Conservation (phyloP, 257 asterid species). For the Ocimum tenuiflorum region DNA sequence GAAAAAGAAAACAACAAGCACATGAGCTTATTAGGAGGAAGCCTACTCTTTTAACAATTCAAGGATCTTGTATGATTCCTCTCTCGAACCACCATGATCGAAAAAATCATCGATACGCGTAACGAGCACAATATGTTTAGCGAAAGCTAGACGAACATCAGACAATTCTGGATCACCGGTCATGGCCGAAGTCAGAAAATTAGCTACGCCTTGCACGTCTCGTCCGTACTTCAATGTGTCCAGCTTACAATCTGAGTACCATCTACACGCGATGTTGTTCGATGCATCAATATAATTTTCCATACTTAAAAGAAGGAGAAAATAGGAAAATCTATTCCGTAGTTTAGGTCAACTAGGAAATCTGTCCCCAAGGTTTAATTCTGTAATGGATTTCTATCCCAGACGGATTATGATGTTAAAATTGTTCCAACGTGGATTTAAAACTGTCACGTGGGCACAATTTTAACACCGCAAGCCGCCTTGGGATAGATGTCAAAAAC, state of each 20-base stretch:
- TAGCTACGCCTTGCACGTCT: slow-evolving; percentile 7
- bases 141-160: slow-evolving; percentile 29
- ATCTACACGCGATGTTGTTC: slow-evolving; percentile 14
- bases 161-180: slow-evolving; percentile 27
- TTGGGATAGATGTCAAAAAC: no score
- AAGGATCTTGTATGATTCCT: slow-evolving; percentile 27
- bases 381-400: no score
- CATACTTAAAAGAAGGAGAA: background rate
- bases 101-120: slow-evolving; percentile 39
- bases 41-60: slow-evolving; percentile 26
- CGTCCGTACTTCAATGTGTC: slow-evolving; percentile 23
- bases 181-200: slow-evolving; percentile 25
- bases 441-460: no score
- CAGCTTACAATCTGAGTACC: slow-evolving; percentile 33
- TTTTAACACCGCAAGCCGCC: no score
- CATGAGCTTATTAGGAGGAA: background rate
- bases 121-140: slow-evolving; percentile 22
- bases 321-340: no score
- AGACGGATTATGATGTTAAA: no score
- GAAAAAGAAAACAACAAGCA: background rate
- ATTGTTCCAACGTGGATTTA: no score
- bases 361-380: no score
- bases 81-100: slow-evolving; percentile 32
- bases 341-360: no score
- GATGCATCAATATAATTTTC: background rate